Evolutionary conservation across 2,329 filamentous ascomycete species (phyloP), one percentile per base, ranked within the genome.

Genomic region (Arthrobotrys iridis): DNA sequence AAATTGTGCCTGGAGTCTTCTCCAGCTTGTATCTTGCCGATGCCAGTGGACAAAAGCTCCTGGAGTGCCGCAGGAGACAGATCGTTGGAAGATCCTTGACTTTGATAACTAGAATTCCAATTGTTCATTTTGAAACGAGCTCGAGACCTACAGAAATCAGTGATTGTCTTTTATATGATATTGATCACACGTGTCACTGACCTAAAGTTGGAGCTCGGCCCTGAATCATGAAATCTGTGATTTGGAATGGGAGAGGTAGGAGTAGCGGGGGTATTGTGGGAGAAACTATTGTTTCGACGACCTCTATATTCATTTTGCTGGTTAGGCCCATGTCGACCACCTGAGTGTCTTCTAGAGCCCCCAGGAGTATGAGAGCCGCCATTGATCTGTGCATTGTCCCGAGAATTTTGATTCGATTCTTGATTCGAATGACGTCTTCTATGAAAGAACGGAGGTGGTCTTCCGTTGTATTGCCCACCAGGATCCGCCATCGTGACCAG

Each of bases 1-100:
- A 66, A 67, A 10, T 24, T 18, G 8, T 74, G 45, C 41, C 62
- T 67, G n/a, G 45, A 55, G 7, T 62, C 62, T 18, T 74, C 62
- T n/a, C 62, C 62, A 15, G 22, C 1, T 15, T 15, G 10, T 48
- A 74, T 74, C 30, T 50, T 74, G 4, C 62, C 45, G 0, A 67
- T 30, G 11, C 70, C 63, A 35, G 55, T 15, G 10, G 65, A 63
- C n/a, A 74, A 55, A 26, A 67, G 67, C 15, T 74, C 70, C 33
- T 67, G 46, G 10, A 74, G 55, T 13, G 35, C 70, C 10, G 70
- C 45, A 26, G 40, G 28, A 3, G 70, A 74, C 11, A 74, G 35
- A 10, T 50, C 55, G 26, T 58, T 60, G 0, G 18, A 13, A 20
- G 43, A 13, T 40, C 37, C 43, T 18, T 22, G 15, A 20, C n/a